Evolutionary conservation across 2,329 filamentous ascomycete genomes (phyloP).

Genomic region (Monilinia polystroma): DNA sequence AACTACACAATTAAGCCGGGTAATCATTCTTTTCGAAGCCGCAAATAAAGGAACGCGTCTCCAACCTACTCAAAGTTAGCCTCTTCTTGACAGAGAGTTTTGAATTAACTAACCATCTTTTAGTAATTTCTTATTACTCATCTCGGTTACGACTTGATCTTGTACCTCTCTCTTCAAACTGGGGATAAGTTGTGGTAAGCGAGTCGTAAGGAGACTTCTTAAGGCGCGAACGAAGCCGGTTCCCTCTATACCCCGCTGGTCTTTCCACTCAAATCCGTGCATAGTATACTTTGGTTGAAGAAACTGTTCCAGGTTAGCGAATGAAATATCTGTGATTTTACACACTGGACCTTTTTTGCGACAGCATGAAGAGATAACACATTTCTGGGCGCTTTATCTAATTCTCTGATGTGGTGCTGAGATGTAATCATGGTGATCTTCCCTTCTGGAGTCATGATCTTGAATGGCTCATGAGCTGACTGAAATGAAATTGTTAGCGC

Average conservation of each 20-base stretch:
- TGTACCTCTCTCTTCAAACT: constrained; percentile 5
- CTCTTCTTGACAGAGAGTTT: not conserved
- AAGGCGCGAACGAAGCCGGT: constrained; percentile 22
- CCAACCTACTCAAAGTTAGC: not conserved
- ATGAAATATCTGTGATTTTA: too few species aligned
- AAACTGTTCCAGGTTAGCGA: constrained; percentile 17
- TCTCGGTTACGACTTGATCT: not conserved
- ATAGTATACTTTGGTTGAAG: constrained; percentile 26
- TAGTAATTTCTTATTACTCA: not conserved
- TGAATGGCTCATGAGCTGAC: not conserved
- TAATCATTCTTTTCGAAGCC: not conserved
- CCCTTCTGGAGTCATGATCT: not conserved
- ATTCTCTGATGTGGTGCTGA: constrained; percentile 20
- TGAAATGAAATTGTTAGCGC: not conserved
- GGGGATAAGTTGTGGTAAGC: constrained; percentile 24
- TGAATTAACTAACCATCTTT: not conserved
- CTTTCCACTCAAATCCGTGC: constrained; percentile 25
- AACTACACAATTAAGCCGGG: not conserved
- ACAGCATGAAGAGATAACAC: constrained; percentile 25
- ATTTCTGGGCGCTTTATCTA: constrained; percentile 21
- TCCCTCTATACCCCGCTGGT: constrained; percentile 23
- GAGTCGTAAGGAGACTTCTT: constrained; percentile 23
- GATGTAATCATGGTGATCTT: constrained; percentile 11
- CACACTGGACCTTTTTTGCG: constrained; percentile 23
- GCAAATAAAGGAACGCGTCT: not conserved